Conservation (phyloP, 192 early-diverging fungal species). For the Coemansia guatemalensis region DNA sequence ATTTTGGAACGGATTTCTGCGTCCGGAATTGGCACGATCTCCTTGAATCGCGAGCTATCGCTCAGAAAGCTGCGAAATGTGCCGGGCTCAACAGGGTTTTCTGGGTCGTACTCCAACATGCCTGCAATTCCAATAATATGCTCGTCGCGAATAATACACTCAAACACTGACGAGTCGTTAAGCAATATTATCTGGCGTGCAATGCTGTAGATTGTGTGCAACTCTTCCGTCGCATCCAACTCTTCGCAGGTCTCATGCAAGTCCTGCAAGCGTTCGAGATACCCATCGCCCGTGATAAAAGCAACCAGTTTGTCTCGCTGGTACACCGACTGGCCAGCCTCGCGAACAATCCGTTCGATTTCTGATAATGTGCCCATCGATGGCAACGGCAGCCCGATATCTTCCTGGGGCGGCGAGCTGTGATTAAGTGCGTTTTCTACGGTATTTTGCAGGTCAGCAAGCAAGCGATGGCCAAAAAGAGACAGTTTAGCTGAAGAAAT, state of each 20-base stretch:
- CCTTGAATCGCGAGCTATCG: slow-evolving; percentile 60
- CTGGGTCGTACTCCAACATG: slow-evolving; percentile 89
- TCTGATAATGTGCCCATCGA: slow-evolving; percentile 66
- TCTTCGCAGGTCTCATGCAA: slow-evolving; percentile 80
- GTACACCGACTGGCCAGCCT: slow-evolving; percentile 55
- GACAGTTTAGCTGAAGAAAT: neutral
- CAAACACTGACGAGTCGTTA: slow-evolving; percentile 75
- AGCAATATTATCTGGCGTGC: slow-evolving; percentile 74
- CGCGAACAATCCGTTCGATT: slow-evolving; percentile 66
- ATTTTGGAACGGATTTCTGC: slow-evolving; percentile 73
- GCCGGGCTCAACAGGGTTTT: slow-evolving; percentile 66
- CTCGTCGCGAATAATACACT: slow-evolving; percentile 75
- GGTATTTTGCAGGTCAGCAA: slow-evolving; percentile 1
- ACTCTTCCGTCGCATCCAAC: slow-evolving; percentile 68
- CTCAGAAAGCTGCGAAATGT: slow-evolving; percentile 73
- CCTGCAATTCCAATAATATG: slow-evolving; percentile 69
- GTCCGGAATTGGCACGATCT: slow-evolving; percentile 80
- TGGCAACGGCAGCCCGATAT: slow-evolving; percentile 61
- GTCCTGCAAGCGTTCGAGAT: slow-evolving; percentile 68
- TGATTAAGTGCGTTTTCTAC: slow-evolving; percentile 23
- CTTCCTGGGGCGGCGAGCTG: slow-evolving; percentile 1
- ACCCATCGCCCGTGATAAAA: slow-evolving; percentile 64
- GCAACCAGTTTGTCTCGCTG: slow-evolving; percentile 65
- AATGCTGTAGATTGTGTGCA: slow-evolving; percentile 74
- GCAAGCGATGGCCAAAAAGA: neutral